Evolutionary conservation across 129 eudicot genomes (phyloP), one percentile per base, ranked within the genome.

Genomic region (Solidago caesia): DNA sequence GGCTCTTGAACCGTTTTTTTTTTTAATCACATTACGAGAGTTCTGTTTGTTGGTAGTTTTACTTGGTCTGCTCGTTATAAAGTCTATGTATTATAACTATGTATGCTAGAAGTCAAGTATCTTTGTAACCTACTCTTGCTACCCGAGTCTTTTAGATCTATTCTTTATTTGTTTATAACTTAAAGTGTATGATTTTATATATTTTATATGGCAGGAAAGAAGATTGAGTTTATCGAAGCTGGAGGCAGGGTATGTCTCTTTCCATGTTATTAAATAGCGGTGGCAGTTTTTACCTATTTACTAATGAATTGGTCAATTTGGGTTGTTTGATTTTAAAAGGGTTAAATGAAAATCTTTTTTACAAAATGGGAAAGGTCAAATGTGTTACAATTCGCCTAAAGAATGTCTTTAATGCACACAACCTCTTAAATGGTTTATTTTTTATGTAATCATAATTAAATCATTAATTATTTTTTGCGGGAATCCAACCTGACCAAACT

Each of bases 201-300:
- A 6, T 73, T 45, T 64, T 33, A 33, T 33, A 11, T 84, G 74
- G 71, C 97, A 94, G 98, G 97, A 68, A 94, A 84, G 86, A 84
- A 87, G 59, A 90, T 94, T 6, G 98, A 91, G 21, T 94, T 90
- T 56, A 90, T 94, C 64, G 82, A 33, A 47, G 97, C 96, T 48
- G 97, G 98, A 43, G 93, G 97, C 90, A 90, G 98, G 89, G 98
- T 94, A 91, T 67, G 89, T 80, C 53, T 80, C 57, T 59, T n/a
- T 44, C 2, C 2, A 27, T 68, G 42, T 5, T 60, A 25, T 60
- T 8, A 60, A 6, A 60, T 26, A 60, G 66, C 4, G 6, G 66
- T 27, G 14, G 66, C 66, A 1, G 10, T 5, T 56, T 56, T 56
- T 33, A 56, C 61, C 29, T 9, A 56, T 15, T 15, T 15, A 56